Base-by-base conservation (phyloP, 345 rosid genomes). In the Rubroshorea leprosula region DNA sequence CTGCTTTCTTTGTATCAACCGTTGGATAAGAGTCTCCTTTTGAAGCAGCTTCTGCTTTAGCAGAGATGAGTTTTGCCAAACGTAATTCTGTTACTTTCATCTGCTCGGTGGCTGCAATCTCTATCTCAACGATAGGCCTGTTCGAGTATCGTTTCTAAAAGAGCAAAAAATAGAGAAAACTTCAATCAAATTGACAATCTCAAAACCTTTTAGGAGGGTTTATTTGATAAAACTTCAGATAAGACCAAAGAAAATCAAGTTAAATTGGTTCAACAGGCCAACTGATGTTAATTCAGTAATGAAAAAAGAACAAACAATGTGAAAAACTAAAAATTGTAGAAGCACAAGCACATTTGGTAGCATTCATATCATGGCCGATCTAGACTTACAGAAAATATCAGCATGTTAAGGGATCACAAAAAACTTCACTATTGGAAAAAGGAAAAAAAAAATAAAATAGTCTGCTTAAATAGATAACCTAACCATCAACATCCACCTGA, bases 31-130 rank as follows among this genome's bases (percentile, higher is more conserved):
- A 61, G 29, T 63, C 67, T 51, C 60, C 59, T 49, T 67, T 46
- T 12, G 75, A 66, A 22, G 66, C 59, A 62, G 51, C 64, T 63
- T 58, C 65, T 31, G 17, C 68, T 66, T 76, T 80, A 14, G 72
- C 59, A 9, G 81, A 64, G 67, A 89, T 76, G 45, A 93, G 83
- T 71, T 89, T 93, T 48, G 77, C 82, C 13, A 93, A 84, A 24
- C 97, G 91, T 52, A 87, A 75, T 76, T 93, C 94, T 22, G 76
- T 89, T 63, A 93, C 21, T 70, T 89, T 83, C 99, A 89, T 85
- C 68, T 89, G 99, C 72, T 89, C 94, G 62, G 72, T 77, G 35
- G 99, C 95, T 55, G 94, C 97, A 69, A 70, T 75, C 78, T 89
- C 97, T 39, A 89, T 76, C 72, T 93, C 97, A 19, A 78, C 63